Evolutionary conservation across 768 basidiomycete genomes (phyloP), one percentile per base, ranked within the genome.

Genomic region (Lactifluus piperatus): DNA sequence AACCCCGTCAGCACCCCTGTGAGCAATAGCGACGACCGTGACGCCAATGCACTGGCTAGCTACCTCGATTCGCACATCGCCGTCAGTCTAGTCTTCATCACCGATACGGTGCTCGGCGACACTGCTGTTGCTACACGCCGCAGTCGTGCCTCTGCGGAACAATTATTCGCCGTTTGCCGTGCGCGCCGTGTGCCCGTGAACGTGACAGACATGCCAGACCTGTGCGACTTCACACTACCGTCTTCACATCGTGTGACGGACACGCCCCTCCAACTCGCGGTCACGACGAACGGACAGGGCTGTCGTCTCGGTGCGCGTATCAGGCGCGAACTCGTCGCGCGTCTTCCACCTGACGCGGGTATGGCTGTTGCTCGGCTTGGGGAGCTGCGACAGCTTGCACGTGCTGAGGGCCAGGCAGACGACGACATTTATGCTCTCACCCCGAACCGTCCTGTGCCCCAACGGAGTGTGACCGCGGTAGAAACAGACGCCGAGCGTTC

Each of bases 201-300:
- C 67, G 80, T 87, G n/a, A 83, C 93, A 1, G 95, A 97, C 70
- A 81, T 87, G 67, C 88, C 91, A 1, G 77, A 82, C 14, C 77
- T 94, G 41, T 94, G 91, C 70, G 93, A 97, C 69, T 97, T 91
- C 68, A 85, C 88, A 0, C 93, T 95, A 72, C 79, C 88, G 0
- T 81, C 94, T 1, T 82, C 87, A 0, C 91, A 97, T 64, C 86
- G 94, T 3, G 93, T 97, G 66, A 69, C 76, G 8, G 80, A 83
- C 67, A 80, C 81, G 1, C 68, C 83, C 3, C 71, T 91, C 0
- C 88, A 89, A 67, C 73, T 99, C 22, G 90, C 86, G 0, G 80
- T 97, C 2, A 90, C 93, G 3, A 94, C 94, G 0, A 97, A 97
- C 65, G 92, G 92, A 0, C 82, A 87, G 62, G 95, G 94, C 2